Conservation (phyloP, 2,329 filamentous ascomycete species). For the Fusarium zealandicum region DNA sequence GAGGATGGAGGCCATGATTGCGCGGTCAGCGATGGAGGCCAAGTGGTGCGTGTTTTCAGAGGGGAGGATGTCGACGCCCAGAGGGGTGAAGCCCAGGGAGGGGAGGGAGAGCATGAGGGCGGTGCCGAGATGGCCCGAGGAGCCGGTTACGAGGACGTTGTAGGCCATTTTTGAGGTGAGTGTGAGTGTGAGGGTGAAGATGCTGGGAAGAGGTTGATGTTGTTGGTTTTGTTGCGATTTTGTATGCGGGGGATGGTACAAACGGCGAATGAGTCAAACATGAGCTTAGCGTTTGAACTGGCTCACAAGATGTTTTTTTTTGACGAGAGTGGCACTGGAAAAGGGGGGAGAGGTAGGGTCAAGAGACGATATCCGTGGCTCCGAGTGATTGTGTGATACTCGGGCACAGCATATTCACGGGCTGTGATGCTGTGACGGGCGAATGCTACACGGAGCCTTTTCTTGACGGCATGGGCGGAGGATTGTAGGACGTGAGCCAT, state of each 20-base stretch:
- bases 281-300: not conserved
- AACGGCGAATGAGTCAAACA: constrained; percentile 31
- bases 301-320: too few relatives aligned
- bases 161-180: constrained; percentile 18
- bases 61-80: constrained; percentile 54
- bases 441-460: too few relatives aligned
- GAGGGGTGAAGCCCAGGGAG: constrained; percentile 48
- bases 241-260: constrained; percentile 20
- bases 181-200: not conserved
- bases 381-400: not conserved
- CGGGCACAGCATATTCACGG: too few relatives aligned
- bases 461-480: too few relatives aligned
- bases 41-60: constrained; percentile 47
- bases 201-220: not conserved
- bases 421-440: constrained; percentile 13
- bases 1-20: constrained; percentile 46
- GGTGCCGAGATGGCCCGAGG: constrained; percentile 55
- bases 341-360: not conserved
- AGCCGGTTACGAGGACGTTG: constrained; percentile 55
- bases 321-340: not conserved
- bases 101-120: constrained; percentile 55
- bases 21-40: constrained; percentile 49
- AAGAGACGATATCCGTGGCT: not conserved
- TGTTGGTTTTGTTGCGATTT: constrained; percentile 3
- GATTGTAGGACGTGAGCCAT: too few relatives aligned